Evolutionary conservation across 1,284 basidiomycete genomes (phyloP).

Genomic region (Trichosporon sp.): DNA sequence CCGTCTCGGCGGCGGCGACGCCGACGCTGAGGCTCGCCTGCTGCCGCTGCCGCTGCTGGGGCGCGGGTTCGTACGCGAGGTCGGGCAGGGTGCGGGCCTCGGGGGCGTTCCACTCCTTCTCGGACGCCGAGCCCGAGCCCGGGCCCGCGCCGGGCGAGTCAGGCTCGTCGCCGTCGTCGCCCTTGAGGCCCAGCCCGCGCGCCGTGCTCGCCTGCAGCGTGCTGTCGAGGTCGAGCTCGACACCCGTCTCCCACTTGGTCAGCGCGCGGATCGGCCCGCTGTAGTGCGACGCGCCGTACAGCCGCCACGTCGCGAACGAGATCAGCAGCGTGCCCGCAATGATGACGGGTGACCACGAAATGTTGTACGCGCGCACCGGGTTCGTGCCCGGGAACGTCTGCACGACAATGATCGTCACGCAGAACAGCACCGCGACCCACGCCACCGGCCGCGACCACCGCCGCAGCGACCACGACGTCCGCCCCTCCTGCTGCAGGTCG

Average conservation of each 20-base stretch:
- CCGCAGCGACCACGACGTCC: slow-evolving; percentile 44
- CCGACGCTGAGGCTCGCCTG: neutral
- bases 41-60: neutral
- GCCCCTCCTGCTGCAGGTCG: slow-evolving; percentile 42
- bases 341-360: slow-evolving; percentile 46
- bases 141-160: too few species aligned
- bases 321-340: slow-evolving; percentile 36
- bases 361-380: slow-evolving; percentile 34
- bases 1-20: neutral
- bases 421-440: slow-evolving; percentile 32
- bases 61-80: neutral
- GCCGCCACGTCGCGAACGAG: slow-evolving; percentile 30
- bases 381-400: slow-evolving; percentile 35
- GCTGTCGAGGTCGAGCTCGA: slow-evolving; percentile 42
- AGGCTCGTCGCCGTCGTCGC: neutral
- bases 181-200: neutral
- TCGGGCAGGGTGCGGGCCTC: neutral
- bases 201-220: slow-evolving; percentile 19
- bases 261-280: slow-evolving; percentile 47
- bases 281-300: slow-evolving; percentile 32
- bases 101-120: neutral
- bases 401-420: slow-evolving; percentile 30
- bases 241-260: slow-evolving; percentile 49
- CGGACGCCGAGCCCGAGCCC: neutral
- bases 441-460: slow-evolving; percentile 39